Conservation (phyloP, 768 basidiomycete species). For the Boletales sp. region DNA sequence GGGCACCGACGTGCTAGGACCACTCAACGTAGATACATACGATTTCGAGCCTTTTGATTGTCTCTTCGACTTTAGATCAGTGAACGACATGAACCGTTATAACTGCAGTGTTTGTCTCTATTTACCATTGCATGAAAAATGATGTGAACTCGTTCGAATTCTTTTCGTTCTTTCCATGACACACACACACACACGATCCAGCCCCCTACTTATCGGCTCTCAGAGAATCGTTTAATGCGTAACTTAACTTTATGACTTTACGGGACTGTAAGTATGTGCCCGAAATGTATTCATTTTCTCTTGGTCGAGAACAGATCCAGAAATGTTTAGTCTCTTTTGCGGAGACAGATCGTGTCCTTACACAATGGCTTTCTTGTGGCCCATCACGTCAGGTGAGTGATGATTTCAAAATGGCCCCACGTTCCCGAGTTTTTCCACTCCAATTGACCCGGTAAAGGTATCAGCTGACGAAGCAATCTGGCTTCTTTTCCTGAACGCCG, state of each 20-base stretch:
- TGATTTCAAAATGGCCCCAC: no score
- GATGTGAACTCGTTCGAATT: no score
- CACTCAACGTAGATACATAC: constrained; percentile 32
- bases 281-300: not conserved
- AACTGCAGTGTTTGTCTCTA: constrained; percentile 6
- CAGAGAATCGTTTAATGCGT: no score
- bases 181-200: no score
- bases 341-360: constrained; percentile 2
- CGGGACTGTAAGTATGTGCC: not conserved
- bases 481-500: no score
- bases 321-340: constrained; percentile 3
- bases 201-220: no score
- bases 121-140: not conserved
- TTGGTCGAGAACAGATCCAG: not conserved
- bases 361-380: no score
- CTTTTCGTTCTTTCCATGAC: no score
- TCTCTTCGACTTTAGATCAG: constrained; percentile 28
- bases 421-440: no score
- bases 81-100: constrained; percentile 32
- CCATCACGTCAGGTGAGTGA: no score
- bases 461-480: no score
- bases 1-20: constrained; percentile 17
- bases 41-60: constrained; percentile 31
- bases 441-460: no score
- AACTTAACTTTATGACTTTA: not conserved